Evolutionary conservation across 352 stramenopile species (phyloP), one percentile per base, ranked within the genome.

Genomic region (Globisporangium splendens): DNA sequence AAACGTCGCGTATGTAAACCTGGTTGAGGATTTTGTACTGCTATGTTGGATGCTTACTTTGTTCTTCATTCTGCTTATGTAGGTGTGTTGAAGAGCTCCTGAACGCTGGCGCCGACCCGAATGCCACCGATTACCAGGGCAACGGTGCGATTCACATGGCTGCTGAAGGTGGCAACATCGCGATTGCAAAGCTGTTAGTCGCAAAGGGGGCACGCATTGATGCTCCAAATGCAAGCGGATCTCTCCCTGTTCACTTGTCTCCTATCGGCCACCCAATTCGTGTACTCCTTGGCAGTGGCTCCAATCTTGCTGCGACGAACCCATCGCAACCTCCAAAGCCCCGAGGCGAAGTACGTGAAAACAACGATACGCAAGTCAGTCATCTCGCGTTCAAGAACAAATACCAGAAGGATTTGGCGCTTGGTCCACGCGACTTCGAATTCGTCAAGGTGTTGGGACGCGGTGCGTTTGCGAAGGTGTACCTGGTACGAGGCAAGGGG

Each of bases 331-430:
- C 79, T 1, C 79, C 81, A 15, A 80, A 79, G 44, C 72, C 71
- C 46, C 75, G 68, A n/a, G 81, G 70, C 18, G 75, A 88, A 22
- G 65, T 50, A 2, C 71, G 76, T 18, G 77, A 89, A 15, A 66
- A 56, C 20, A 89, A 90, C 31, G 75, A 81, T 18, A 91, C 77
- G 20, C 75, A 93, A 52, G 84, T 88, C 7, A 80, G 73, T n/a
- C 84, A 94, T 67, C 66, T 94, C 46, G 83, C 84, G 18, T 94
- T 94, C 68, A 94, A 94, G 70, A 95, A 95, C 79, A 95, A 93
- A 66, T 95, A 95, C 70, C 83, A 95, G 65, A 72, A 91, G 63
- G 83, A 91, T 51, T 53, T 95, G 31, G 85, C 85, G 31, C 66
- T 95, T 8, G 83, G 85, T 13, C 85, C 85, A 24, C 83, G 85